phyloP scores from a whole-genome alignment of 1,284 basidiomycete species.

The Vanrija sp. region DNA sequence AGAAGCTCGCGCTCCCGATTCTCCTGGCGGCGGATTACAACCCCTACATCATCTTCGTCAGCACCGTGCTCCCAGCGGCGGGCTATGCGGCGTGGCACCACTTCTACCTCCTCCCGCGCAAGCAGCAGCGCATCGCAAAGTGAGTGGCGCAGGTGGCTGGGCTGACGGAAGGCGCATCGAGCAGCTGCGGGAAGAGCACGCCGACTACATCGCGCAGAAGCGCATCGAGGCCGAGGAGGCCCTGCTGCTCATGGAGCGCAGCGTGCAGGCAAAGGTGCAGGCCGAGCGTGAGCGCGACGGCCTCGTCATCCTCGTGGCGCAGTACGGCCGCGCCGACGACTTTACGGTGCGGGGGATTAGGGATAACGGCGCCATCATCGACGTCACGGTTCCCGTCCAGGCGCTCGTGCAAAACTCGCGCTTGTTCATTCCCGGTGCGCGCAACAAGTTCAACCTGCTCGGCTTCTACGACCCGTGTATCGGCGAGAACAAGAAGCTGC shows the following conservation, averaged over 20 bases:
- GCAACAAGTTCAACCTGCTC: conserved; percentile 53
- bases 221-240: conserved; percentile 59
- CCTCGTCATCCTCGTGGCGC: conserved; percentile 67
- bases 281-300: conserved; percentile 55
- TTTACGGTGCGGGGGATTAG: conserved; percentile 54
- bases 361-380: conserved; percentile 51
- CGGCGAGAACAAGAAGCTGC: conserved; percentile 54
- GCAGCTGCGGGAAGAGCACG: conserved; percentile 59
- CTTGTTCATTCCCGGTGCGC: conserved; percentile 69
- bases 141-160: conserved; percentile 39
- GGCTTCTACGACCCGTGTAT: conserved; percentile 50
- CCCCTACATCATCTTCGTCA: conserved; percentile 51
- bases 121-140: conserved; percentile 52
- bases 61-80: conserved; percentile 57
- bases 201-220: conserved; percentile 59
- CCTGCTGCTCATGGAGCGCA: conserved; percentile 48
- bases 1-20: conserved; percentile 57
- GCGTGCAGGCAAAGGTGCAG: conserved; percentile 22
- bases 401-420: conserved; percentile 74
- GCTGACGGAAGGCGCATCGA: conserved; percentile 38
- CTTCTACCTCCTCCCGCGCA: conserved; percentile 57
- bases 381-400: conserved; percentile 77
- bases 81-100: conserved; percentile 57
- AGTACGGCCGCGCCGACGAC: conserved; percentile 55
- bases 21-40: conserved; percentile 55